These are phyloP conservation scores for Cenchrus americanus DNA, from an alignment of 176 grass and related monocot genomes.

Conservation along the genomic window DNA sequence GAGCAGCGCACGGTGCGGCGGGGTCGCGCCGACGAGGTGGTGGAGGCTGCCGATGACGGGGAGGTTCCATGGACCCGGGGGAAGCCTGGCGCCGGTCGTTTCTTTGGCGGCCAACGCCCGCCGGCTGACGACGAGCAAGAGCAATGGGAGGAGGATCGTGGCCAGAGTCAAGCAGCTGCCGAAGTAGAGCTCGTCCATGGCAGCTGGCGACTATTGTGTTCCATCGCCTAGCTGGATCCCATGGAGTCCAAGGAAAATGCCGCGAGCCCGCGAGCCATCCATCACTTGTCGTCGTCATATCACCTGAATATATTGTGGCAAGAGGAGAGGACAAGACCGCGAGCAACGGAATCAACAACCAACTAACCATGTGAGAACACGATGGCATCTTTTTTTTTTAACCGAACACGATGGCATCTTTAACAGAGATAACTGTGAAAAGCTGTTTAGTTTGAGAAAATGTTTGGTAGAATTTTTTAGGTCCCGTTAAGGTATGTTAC, in stretches of 20 bases:
- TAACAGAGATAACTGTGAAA: background rate
- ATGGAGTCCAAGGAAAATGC: background rate
- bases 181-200: background rate
- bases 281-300: background rate
- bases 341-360: background rate
- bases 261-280: background rate
- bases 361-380: background rate
- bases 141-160: background rate
- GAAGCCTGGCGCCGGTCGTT: constrained; percentile 28
- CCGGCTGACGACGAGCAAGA: background rate
- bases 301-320: background rate
- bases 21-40: constrained; percentile 32
- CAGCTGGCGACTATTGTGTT: background rate
- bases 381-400: background rate
- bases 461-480: too few species aligned
- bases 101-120: background rate
- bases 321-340: background rate
- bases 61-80: constrained; percentile 48
- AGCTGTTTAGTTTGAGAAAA: too few species aligned
- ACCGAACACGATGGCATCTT: background rate
- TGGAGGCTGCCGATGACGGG: constrained; percentile 56
- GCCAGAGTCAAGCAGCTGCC: background rate
- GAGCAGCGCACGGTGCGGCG: constrained; percentile 43
- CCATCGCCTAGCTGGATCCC: background rate
- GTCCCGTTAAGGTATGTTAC: too few species aligned